Base-by-base conservation (phyloP, 2,329 filamentous ascomycete species). In the Bertia moriformis region DNA sequence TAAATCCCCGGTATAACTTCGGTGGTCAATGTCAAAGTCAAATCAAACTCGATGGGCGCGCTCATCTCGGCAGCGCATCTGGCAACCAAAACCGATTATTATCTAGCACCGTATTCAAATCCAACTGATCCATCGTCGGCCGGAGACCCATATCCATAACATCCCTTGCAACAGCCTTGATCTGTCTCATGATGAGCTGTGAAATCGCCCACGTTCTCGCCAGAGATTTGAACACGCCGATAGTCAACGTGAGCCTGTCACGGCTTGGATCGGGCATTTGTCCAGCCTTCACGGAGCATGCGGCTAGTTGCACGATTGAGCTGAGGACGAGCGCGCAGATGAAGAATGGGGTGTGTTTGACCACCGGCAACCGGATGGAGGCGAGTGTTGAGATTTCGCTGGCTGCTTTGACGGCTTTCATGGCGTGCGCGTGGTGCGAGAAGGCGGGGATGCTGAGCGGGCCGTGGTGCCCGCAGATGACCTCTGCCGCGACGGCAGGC, bases 321-420 rank as follows among this genome's bases (percentile, higher is more conserved):
- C 65, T 67, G 40, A 73, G 55, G 4, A 69, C 65, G 17, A 73
- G 56, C 10, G 63, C 63, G 45, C 69, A 74, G 37, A 67, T 66
- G 51, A 73, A 69, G 50, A 71, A 70, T 0, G 71, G 70, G 0
- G 61, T 73, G 48, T 77, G 70, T 39, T 67, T 61, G 14, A 66
- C 56, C 0, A 73, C 54, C 1, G 65, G 60, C 3, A 64, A 61
- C 0, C 71, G 73, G 2, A 78, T 59, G 2, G 66, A 63, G 4
- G 67, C 62, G 1, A 70, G 50, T 18, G 59, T 56, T 2, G 68
- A 67, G 19, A 79, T 63, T 20, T 71, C 69, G 44, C 73, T 72
- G 2, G 74, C 73, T 0, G 70, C 71, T 14, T 68, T 65, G 30
- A 77, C 61, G 2, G 73, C 71, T 49, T 77, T 77, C 40, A 67